These are phyloP conservation scores for Kwoniella botswanensis DNA, from an alignment of 768 basidiomycete species.

Conservation along the genomic window DNA sequence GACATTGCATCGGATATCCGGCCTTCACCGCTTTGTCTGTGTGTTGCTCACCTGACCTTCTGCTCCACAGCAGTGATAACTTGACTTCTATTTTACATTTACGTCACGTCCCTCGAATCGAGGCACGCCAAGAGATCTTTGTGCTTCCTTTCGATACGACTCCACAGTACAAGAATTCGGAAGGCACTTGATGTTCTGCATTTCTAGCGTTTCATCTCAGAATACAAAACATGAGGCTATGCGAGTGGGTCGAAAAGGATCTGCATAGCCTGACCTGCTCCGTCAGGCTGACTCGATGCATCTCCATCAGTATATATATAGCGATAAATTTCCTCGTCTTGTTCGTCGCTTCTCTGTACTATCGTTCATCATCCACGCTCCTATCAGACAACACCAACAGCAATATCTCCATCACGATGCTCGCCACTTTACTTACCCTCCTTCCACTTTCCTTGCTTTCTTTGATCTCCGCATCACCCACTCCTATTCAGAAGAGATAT, in stretches of 20 bases:
- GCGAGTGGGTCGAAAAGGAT: neutral
- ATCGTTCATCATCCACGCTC: too few species aligned
- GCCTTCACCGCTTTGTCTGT: neutral
- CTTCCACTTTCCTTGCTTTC: neutral
- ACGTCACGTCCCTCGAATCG: neutral
- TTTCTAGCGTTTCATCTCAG: too few species aligned
- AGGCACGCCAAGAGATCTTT: neutral
- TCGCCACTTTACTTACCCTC: neutral
- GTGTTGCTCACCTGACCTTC: neutral
- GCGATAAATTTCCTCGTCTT: neutral
- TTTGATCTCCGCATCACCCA: neutral
- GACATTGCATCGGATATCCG: neutral
- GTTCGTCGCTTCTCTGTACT: neutral
- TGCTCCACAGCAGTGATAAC: neutral
- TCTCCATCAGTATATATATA: neutral
- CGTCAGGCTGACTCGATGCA: neutral
- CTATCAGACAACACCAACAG: too few species aligned
- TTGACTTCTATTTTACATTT: neutral
- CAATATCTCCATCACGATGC: neutral
- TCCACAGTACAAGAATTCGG: neutral
- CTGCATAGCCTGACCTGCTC: neutral
- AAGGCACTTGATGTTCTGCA: neutral
- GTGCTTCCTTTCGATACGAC: neutral
- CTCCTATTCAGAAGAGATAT: slow-evolving; percentile 18
- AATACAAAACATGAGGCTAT: neutral